A percentile compares a stretch with the other conserved stretches of the same genome.
Evolutionary conservation across 352 stramenopile genomes (phyloP).

Genomic region (Pythium angustatum): DNA sequence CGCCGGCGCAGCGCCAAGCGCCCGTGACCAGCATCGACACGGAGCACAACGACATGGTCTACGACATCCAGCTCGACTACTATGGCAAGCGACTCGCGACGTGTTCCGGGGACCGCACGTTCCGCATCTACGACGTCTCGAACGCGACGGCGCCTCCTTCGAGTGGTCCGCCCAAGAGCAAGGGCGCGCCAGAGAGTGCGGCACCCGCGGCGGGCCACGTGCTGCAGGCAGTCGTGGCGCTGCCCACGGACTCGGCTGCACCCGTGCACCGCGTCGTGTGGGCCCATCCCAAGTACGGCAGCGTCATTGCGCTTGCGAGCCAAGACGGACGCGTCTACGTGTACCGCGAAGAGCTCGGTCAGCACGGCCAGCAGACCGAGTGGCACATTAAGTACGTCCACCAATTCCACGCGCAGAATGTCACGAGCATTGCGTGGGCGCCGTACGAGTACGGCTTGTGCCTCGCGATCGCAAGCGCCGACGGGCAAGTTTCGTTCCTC

Average conservation of each 20-base stretch:
- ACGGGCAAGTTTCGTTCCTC: slow-evolving; percentile 85
- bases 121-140: slow-evolving; percentile 83
- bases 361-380: slow-evolving; percentile 54
- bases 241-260: slow-evolving; percentile 64
- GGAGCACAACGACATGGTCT: slow-evolving; percentile 89
- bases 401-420: slow-evolving; percentile 63
- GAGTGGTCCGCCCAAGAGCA: slow-evolving; percentile 19
- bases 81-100: slow-evolving; percentile 84
- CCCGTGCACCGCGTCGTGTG: slow-evolving; percentile 80
- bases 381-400: slow-evolving; percentile 82
- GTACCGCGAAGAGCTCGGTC: slow-evolving; percentile 77
- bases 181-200: not conserved
- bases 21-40: slow-evolving; percentile 76
- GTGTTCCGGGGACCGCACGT: slow-evolving; percentile 82
- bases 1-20: slow-evolving; percentile 30
- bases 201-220: slow-evolving; percentile 24
- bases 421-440: slow-evolving; percentile 83
- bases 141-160: slow-evolving; percentile 37
- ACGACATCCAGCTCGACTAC: slow-evolving; percentile 89
- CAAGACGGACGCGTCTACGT: slow-evolving; percentile 86
- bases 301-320: slow-evolving; percentile 69
- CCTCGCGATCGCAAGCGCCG: slow-evolving; percentile 73
- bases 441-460: slow-evolving; percentile 88
- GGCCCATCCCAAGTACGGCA: slow-evolving; percentile 86
- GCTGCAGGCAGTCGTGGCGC: slow-evolving; percentile 65